Percentiles rank a stretch among this genome's conserved stretches.
Evolutionary conservation across 768 basidiomycete species (phyloP).

Genomic region (Thelephora ganbajun): DNA sequence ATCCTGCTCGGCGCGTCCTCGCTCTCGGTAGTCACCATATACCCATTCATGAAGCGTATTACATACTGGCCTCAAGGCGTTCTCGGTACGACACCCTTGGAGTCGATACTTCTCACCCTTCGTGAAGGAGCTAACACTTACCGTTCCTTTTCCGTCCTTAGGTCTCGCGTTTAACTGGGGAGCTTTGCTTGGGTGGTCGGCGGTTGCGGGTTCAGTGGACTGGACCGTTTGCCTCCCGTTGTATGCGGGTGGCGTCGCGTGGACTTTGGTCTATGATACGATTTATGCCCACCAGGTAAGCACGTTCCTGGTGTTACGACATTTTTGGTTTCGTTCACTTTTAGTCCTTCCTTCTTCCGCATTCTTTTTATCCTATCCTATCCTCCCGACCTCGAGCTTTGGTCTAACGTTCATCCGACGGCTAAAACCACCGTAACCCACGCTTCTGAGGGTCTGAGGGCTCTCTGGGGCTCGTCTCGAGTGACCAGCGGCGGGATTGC

Average conservation of each 20-base stretch:
- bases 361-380: not conserved
- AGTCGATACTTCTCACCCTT: not conserved
- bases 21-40: slow-evolving; percentile 72
- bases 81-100: slow-evolving; percentile 45
- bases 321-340: not conserved
- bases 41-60: slow-evolving; percentile 94
- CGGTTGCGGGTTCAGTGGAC: slow-evolving; percentile 66
- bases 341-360: not conserved
- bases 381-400: not conserved
- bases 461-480: too few species aligned
- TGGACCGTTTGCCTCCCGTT: slow-evolving; percentile 79
- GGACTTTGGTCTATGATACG: slow-evolving; percentile 95
- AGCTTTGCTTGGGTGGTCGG: slow-evolving; percentile 90
- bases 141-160: slow-evolving; percentile 16
- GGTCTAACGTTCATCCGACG: not conserved
- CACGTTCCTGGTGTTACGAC: not conserved
- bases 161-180: slow-evolving; percentile 98
- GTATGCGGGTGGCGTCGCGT: slow-evolving; percentile 79
- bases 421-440: too few species aligned
- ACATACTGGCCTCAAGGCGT: slow-evolving; percentile 97
- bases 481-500: too few species aligned
- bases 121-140: not conserved
- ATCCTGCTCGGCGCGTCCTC: slow-evolving; percentile 89
- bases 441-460: too few species aligned
- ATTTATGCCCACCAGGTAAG: slow-evolving; percentile 93